Evolutionary conservation across 352 stramenopile genomes (phyloP), one percentile per base, ranked within the genome.

Genomic region (Aphanomyces invadans): DNA sequence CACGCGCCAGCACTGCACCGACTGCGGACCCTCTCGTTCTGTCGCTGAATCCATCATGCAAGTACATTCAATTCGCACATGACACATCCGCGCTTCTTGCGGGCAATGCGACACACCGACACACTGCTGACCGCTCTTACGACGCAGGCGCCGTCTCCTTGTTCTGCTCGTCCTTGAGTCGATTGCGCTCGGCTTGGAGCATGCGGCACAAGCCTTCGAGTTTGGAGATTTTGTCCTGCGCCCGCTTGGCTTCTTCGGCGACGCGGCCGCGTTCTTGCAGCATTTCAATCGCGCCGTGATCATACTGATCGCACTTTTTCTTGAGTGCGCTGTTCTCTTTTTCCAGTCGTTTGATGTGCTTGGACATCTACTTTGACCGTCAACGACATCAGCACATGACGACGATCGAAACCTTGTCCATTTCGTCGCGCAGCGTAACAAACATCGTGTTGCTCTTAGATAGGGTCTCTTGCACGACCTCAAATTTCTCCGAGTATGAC

Each of bases 391-490:
- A 48, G 56, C n/a, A 48, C 26, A 15, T 17, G n/a, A 38, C 57
- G 32, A 2, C n/a, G 49, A 17, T 4, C 15, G 25, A 57, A 32
- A 78, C 78, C 76, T 92, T 92, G 67, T 91, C 82, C 73, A 95
- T 92, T 56, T 95, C 86, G n/a, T 84, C 71, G 25, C 86, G 83
- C 68, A 92, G 88, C 3, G 78, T 89, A 4, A 74, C 74, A 56
- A 95, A 95, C 82, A 95, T 89, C 33, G 87, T 73, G 61, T 95
- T 92, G 72, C 83, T 95, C 65, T 92, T 91, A 19, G 75, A 79
- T 10, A 95, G 76, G 9, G 83, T 95, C 46, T 95, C 82, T 68
- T 95, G 83, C 5, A 92, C 83, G 9, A 86, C 73, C 36, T 90
- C 82, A 56, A 92, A 92, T 71, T 92, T 92, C 39, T 92, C 82